Base-by-base conservation (phyloP, 345 rosid species). In the Schrenkiella parvula region DNA sequence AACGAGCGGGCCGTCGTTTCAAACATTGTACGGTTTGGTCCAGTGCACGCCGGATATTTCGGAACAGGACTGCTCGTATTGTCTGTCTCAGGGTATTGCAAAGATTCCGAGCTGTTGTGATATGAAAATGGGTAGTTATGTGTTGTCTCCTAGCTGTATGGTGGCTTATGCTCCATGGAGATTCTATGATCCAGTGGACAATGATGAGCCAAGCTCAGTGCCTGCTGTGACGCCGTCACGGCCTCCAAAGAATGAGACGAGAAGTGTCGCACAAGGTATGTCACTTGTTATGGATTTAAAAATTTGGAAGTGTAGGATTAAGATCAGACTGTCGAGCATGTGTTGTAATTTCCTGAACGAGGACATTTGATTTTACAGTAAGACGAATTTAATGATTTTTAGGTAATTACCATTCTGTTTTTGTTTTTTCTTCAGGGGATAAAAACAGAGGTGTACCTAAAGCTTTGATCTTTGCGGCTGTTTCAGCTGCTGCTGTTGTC, bases 1-100 rank as follows among this genome's bases (percentile, higher is more conserved):
- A 22, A 74, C 46, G 1, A 57, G 64, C 25, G 80, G 50, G 9
- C 68, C 72, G 0, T 15, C 11, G 5, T 75, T 48, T 34, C 68
- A 29, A 43, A 72, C 48, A 12, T 8, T 80, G 34, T 82, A 61
- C 34, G 79, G 76, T 4, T 43, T 82, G 4, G 81, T 76, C 8
- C 90, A 87, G 71, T 90, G 97, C 79, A 81, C 87, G 4, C 81
- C 83, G 2, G 90, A 90, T 62, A 46, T 90, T 39, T 63, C 78
- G 37, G 67, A 37, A 23, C 0, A 7, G 23, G 80, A 82, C 1
- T 86, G 93, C 65, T 41, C 51, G 8, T 10, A n/a, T 4, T 88
- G 93, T 78, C 63, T 85, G 55, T 29, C 23, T 1, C 21, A 2
- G 15, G 67, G 71, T 32, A 39, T 56, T 37, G 19, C 54, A 1